phyloP scores from a whole-genome alignment of 441 rosid genomes.

The Populus hybrid region DNA sequence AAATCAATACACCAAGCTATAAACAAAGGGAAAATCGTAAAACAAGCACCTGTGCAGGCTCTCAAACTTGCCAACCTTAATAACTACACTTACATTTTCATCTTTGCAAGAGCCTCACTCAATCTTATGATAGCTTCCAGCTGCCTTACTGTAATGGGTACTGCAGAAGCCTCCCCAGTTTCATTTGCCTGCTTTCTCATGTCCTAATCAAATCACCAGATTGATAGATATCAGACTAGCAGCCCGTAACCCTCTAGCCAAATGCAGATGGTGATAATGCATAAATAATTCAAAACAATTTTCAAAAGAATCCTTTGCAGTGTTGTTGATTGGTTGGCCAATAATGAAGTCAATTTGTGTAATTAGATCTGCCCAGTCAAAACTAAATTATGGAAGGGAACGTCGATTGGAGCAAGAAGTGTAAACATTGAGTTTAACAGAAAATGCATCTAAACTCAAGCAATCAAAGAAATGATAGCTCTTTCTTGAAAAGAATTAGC shows the following conservation, averaged over 20 bases:
- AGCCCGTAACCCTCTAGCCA: neutral
- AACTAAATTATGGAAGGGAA: neutral
- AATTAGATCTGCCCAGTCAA: neutral
- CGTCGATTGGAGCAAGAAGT: neutral
- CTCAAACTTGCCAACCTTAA: neutral
- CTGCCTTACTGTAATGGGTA: conserved; percentile 96
- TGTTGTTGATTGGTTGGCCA: neutral
- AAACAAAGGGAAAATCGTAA: neutral
- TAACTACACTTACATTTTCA: conserved; percentile 72
- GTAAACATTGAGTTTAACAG: neutral
- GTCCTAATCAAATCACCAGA: conserved; percentile 41
- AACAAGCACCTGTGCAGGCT: neutral
- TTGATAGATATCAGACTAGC: neutral
- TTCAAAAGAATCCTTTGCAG: neutral
- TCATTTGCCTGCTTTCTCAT: conserved; percentile 97
- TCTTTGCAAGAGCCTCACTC: conserved; percentile 92
- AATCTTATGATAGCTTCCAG: conserved; percentile 89
- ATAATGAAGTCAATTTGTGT: neutral
- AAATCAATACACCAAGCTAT: neutral
- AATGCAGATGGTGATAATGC: neutral
- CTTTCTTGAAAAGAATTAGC: neutral
- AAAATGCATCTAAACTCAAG: neutral
- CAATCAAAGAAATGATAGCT: neutral
- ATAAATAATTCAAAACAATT: neutral
- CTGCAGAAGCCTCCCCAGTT: conserved; percentile 86